Conservation (phyloP, 148 eudicot genomes). For the Silene latifolia region DNA sequence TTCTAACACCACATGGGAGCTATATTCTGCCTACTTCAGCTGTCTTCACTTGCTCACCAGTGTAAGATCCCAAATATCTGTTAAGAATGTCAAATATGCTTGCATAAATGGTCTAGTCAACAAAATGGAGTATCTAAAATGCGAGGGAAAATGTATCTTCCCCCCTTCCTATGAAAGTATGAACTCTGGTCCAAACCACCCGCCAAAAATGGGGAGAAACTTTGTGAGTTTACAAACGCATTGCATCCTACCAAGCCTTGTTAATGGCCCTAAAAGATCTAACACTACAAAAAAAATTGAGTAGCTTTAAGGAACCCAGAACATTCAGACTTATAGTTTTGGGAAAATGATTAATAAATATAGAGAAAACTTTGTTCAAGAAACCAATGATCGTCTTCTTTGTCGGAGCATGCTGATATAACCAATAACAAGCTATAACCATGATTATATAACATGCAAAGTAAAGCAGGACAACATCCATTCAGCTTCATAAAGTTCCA, state of each 20-base stretch:
- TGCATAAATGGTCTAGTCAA: background rate
- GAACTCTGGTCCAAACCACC: too few relatives aligned
- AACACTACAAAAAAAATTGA: background rate
- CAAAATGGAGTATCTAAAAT: background rate
- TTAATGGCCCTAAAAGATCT: background rate
- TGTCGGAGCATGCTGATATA: background rate
- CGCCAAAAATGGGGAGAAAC: background rate
- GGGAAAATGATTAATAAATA: background rate
- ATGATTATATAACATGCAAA: background rate
- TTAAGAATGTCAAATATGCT: slow-evolving; percentile 1
- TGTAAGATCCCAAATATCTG: background rate
- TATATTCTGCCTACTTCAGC: background rate
- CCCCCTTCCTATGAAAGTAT: background rate
- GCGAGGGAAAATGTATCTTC: background rate
- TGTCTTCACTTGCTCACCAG: background rate
- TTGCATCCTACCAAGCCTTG: background rate
- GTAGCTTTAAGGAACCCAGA: background rate
- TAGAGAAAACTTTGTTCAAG: background rate
- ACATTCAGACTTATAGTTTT: background rate
- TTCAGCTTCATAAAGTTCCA: background rate
- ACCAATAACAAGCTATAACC: too few relatives aligned
- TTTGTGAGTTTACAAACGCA: background rate
- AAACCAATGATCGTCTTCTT: background rate
- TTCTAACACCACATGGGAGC: background rate
- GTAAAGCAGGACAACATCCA: background rate